Percentiles rank a stretch among this genome's conserved stretches.
phyloP scores from a whole-genome alignment of 1,139 yeast species.

The Yamadazyma sp. region DNA sequence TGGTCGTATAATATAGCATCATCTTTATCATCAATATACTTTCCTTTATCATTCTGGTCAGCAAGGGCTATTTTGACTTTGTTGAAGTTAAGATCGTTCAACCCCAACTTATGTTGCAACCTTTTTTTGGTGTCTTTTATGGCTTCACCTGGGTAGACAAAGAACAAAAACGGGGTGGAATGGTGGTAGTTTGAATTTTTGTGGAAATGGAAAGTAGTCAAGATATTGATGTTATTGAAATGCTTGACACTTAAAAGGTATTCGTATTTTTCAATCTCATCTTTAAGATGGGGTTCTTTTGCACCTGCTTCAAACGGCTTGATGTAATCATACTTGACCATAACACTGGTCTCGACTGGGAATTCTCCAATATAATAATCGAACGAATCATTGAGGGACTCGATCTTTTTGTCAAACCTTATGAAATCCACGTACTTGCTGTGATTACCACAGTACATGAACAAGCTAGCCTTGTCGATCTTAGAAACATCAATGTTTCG shows the following conservation, averaged over 20 bases:
- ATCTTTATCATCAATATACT: conserved; percentile 54
- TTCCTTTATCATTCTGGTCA: conserved; percentile 40
- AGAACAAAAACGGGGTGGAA: conserved; percentile 85
- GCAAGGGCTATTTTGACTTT: conserved; percentile 68
- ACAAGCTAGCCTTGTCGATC: conserved; percentile 45
- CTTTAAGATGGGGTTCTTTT: conserved; percentile 13
- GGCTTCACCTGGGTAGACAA: conserved; percentile 62
- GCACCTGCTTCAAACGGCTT: conserved; percentile 24
- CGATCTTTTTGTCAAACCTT: conserved; percentile 38
- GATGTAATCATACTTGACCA: conserved; percentile 39
- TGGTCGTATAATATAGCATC: conserved; percentile 56
- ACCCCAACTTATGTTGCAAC: conserved; percentile 65
- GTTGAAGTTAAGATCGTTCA: conserved; percentile 77
- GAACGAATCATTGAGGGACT: conserved; percentile 30
- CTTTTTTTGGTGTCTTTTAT: conserved; percentile 67
- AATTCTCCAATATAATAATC: conserved; percentile 45
- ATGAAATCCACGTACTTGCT: conserved; percentile 40
- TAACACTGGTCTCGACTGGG: conserved; percentile 45
- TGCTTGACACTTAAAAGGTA: conserved; percentile 26
- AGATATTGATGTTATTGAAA: conserved; percentile 41
- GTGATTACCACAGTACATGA: conserved; percentile 57
- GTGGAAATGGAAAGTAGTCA: conserved; percentile 68
- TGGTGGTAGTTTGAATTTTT: conserved; percentile 71
- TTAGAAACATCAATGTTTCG: conserved; percentile 29
- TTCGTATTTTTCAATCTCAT: conserved; percentile 28